Evolutionary conservation across 176 grass and related monocot genomes (phyloP), one percentile per base, ranked within the genome.

Genomic region (Eremochloa ophiuroides): DNA sequence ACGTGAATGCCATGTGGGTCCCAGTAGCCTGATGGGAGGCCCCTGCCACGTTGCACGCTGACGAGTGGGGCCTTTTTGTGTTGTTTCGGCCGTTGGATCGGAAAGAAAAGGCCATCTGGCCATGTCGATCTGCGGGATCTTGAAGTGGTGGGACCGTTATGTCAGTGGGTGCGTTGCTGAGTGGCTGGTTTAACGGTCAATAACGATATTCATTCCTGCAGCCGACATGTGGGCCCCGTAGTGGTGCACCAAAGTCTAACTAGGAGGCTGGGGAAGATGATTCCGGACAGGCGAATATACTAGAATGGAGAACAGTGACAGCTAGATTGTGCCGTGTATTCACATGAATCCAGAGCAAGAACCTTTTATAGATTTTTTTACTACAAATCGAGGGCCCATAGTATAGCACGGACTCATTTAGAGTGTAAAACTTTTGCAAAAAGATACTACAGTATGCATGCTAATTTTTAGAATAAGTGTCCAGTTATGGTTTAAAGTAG

Each of bases 121-220:
- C 26, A 41, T 17, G 1, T 13, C 68, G 1, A 40, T 2, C n/a
- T 26, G 38, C 37, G 2, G 33, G 64, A n/a, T n/a, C n/a, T n/a
- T n/a, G n/a, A n/a, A n/a, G 13, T 4, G 39, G 25, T 8, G 55
- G 73, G 74, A 9, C 80, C 80, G 10, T 0, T 3, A 0, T 20
- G 62, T 15, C 81, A 68, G 44, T 58, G 15, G 58, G 33, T 7
- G 38, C 23, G 44, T 10, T 23, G 39, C n/a, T 25, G 1, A 44
- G 39, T 23, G 51, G 62, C 39, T 35, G 53, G 23, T 63, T 80
- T 69, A 85, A 85, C 42, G 71, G 82, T 33, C 78, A 67, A 69
- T 62, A 55, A 80, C 71, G 51, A 80, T 67, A 60, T 61, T 28
- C 25, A 30, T 63, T 50, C 63, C 5, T 20, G 18, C 40, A 50